phyloP scores from a whole-genome alignment of 176 grass and related monocot genomes.

The Olyra latifolia region DNA sequence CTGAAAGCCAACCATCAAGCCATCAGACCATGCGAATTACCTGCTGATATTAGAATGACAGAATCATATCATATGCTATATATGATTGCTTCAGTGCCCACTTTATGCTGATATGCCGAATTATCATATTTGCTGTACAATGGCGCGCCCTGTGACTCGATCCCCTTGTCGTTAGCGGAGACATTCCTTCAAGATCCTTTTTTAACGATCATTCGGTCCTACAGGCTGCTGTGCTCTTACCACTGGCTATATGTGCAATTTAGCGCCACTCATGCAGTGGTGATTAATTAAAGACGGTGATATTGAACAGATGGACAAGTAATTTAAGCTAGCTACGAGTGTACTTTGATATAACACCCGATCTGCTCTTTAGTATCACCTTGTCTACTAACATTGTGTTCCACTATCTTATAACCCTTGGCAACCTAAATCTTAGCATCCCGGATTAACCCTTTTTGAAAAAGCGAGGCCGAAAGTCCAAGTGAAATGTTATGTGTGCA shows the following conservation, averaged over 20 bases:
- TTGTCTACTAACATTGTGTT: too few relatives aligned
- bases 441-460: too few relatives aligned
- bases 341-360: background rate
- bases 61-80: conserved; percentile 18
- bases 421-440: too few relatives aligned
- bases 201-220: background rate
- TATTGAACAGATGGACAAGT: background rate
- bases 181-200: background rate
- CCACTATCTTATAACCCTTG: too few relatives aligned
- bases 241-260: background rate
- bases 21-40: background rate
- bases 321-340: background rate
- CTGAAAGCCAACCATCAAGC: background rate
- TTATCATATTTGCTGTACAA: background rate
- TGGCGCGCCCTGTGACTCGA: background rate
- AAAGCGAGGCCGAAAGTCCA: too few relatives aligned
- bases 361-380: too few relatives aligned
- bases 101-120: conserved; percentile 11
- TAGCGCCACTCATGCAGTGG: background rate
- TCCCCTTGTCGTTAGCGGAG: background rate
- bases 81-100: background rate
- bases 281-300: background rate
- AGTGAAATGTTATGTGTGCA: too few relatives aligned
- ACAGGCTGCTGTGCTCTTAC: background rate
- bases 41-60: background rate